Conservation (phyloP, 371 early-diverging fungal species). For the Apophysomyces variabilis region DNA sequence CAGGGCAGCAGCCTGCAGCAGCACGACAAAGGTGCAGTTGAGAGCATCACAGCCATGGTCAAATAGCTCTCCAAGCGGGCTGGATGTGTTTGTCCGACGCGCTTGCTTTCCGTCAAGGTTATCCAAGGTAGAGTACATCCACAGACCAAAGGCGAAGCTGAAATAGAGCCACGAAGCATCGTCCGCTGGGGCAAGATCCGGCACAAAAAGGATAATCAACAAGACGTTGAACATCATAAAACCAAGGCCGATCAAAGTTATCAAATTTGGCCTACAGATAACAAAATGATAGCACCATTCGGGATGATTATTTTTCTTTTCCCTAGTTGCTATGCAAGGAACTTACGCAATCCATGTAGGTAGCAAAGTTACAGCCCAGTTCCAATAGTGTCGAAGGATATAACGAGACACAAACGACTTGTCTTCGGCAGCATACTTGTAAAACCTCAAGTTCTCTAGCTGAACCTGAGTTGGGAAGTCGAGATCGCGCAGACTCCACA, state of each 20-base stretch:
- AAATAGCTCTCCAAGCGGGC: constrained; percentile 96
- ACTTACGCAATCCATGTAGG: constrained; percentile 94
- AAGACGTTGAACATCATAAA: constrained; percentile 86
- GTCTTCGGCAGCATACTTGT: constrained; percentile 87
- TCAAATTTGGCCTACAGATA: constrained; percentile 88
- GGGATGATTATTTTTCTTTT: neutral
- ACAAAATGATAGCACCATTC: neutral
- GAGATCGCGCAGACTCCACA: constrained; percentile 21
- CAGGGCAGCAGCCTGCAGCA: constrained; percentile 86
- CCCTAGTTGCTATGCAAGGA: neutral
- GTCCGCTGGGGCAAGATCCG: constrained; percentile 69
- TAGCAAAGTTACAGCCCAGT: constrained; percentile 84
- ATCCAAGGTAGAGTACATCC: constrained; percentile 97
- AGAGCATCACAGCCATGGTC: constrained; percentile 95
- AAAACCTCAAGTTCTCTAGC: constrained; percentile 76
- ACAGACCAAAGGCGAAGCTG: constrained; percentile 85
- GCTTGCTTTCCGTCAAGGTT: constrained; percentile 99
- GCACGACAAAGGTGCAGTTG: constrained; percentile 84
- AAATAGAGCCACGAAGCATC: constrained; percentile 88
- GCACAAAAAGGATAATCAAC: constrained; percentile 72
- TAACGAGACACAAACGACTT: constrained; percentile 86
- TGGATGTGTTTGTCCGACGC: constrained; percentile 89
- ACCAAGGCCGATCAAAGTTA: constrained; percentile 95
- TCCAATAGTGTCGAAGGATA: constrained; percentile 89
- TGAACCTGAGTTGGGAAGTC: constrained; percentile 56